A percentile compares a stretch with the other conserved stretches of the same genome.
phyloP scores from a whole-genome alignment of 495 filamentous ascomycete species.

The Podospora sp. region DNA sequence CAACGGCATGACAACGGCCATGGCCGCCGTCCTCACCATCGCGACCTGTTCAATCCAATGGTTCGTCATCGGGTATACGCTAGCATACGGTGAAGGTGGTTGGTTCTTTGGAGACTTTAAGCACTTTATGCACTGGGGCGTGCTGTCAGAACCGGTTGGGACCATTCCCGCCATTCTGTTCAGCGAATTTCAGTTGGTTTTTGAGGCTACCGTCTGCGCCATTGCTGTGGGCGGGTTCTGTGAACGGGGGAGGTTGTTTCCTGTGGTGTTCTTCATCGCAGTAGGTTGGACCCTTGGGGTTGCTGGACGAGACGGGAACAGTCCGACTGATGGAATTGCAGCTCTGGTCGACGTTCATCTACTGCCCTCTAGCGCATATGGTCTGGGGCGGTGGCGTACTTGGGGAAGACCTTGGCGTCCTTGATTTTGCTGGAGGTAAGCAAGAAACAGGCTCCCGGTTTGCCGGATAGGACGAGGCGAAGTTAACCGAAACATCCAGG shows the following conservation, averaged over 20 bases:
- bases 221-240: conserved; percentile 36
- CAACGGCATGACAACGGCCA: conserved; percentile 30
- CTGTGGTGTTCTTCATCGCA: conserved; percentile 28
- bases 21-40: conserved; percentile 32
- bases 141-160: conserved; percentile 31
- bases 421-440: conserved; percentile 35
- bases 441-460: not conserved
- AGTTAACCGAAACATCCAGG: conserved; percentile 39
- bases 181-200: conserved; percentile 36
- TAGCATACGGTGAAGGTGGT: conserved; percentile 33
- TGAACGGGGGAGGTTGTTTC: conserved; percentile 30
- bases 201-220: conserved; percentile 35
- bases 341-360: conserved; percentile 34
- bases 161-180: conserved; percentile 35
- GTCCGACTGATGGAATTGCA: not conserved
- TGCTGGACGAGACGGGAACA: not conserved
- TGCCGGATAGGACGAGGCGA: not conserved
- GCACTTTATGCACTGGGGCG: conserved; percentile 28
- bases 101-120: conserved; percentile 33
- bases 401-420: conserved; percentile 29
- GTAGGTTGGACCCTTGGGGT: conserved; percentile 15
- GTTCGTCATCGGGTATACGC: conserved; percentile 34
- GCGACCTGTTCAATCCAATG: conserved; percentile 35
- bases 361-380: conserved; percentile 34
- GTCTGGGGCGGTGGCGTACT: conserved; percentile 35